Percentiles rank a stretch among this genome's conserved stretches.
Conservation (phyloP, 345 rosid genomes). For the Eucalyptus curtisii region DNA sequence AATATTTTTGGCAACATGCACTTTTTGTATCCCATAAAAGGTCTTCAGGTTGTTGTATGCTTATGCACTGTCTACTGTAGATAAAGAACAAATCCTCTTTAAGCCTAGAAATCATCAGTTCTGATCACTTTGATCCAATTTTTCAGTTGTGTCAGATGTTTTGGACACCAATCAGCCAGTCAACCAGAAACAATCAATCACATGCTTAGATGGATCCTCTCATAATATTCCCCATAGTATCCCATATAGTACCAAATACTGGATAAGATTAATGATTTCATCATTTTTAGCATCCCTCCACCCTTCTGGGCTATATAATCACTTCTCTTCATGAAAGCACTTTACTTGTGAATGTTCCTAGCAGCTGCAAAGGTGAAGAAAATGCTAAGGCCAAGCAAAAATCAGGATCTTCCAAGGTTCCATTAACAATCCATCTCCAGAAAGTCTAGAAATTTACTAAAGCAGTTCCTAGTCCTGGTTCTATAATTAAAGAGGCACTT, state of each 20-base stretch:
- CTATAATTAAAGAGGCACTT: neutral
- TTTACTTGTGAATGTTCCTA: neutral
- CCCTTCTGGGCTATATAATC: neutral
- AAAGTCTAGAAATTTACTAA: neutral
- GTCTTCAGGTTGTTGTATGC: neutral
- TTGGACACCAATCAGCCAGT: neutral
- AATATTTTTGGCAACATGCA: neutral
- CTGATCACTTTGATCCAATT: neutral
- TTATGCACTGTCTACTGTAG: neutral
- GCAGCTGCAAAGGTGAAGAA: neutral
- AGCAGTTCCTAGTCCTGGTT: neutral
- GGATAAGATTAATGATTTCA: neutral
- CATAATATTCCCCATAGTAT: neutral
- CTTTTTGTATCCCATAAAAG: neutral
- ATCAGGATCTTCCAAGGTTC: neutral
- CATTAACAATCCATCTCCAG: neutral
- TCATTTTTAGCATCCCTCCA: neutral
- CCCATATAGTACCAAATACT: neutral
- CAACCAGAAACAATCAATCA: neutral
- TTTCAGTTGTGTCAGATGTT: neutral
- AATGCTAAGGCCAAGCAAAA: neutral
- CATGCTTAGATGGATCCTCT: neutral
- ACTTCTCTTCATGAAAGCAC: neutral
- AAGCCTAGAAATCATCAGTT: neutral
- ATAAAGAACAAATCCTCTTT: neutral